A percentile compares a stretch with the other conserved stretches of the same genome.
Evolutionary conservation across 2,329 filamentous ascomycete genomes (phyloP).

Genomic region (Lachnellula arida): DNA sequence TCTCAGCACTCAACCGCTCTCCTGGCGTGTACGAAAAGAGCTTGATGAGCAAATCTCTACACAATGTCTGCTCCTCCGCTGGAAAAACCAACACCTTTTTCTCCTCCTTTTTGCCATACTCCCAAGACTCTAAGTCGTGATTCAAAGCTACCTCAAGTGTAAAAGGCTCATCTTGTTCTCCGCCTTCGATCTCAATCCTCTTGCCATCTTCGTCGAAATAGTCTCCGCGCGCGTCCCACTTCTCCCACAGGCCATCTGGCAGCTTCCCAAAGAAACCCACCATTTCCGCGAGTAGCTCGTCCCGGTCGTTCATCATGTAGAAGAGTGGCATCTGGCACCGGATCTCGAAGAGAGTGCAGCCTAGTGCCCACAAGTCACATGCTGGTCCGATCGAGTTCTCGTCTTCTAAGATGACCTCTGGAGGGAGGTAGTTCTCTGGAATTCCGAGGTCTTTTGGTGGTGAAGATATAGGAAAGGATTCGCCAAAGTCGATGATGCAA

Average conservation of each 20-base stretch:
- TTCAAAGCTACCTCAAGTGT: too few relatives aligned
- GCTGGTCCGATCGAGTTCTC: background rate
- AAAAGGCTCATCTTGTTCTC: too few relatives aligned
- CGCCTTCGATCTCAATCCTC: too few relatives aligned
- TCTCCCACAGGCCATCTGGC: background rate
- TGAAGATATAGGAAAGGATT: background rate
- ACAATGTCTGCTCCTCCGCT: too few relatives aligned
- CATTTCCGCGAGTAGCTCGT: background rate
- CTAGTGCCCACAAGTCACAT: slow-evolving; percentile 9
- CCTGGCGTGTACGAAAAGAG: too few relatives aligned
- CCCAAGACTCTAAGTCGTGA: too few relatives aligned
- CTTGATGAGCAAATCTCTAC: too few relatives aligned
- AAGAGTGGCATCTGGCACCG: background rate
- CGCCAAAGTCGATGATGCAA: background rate
- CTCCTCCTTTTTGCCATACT: too few relatives aligned
- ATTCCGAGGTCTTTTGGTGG: background rate
- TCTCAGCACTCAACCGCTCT: too few relatives aligned
- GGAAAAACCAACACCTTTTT: too few relatives aligned
- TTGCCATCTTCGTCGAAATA: too few relatives aligned
- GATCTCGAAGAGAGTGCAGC: slow-evolving; percentile 8
- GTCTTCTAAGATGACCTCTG: slow-evolving; percentile 4
- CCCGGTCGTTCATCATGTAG: background rate
- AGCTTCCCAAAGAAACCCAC: background rate
- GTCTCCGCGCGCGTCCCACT: too few relatives aligned
- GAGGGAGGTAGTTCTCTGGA: background rate